Evolutionary conservation across 768 basidiomycete genomes (phyloP).

Genomic region (Boletus coccyginus): DNA sequence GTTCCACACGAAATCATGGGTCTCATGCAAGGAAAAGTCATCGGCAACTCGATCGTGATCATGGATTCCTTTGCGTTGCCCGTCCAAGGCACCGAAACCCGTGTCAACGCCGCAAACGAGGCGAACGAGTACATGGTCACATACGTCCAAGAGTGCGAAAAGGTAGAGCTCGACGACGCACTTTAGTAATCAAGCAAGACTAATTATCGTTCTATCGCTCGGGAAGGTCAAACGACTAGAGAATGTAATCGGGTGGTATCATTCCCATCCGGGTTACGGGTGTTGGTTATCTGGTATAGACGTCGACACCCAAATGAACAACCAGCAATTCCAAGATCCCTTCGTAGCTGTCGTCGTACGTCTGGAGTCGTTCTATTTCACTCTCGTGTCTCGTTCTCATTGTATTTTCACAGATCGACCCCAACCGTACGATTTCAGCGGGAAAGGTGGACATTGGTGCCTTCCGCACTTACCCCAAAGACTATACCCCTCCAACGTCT

Average conservation of each 20-base stretch:
- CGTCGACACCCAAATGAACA: conserved; percentile 87
- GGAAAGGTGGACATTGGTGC: conserved; percentile 99
- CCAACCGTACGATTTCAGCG: conserved; percentile 96
- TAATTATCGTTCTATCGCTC: background rate
- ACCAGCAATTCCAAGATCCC: conserved; percentile 94
- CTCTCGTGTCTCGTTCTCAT: background rate
- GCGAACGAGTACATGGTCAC: conserved; percentile 98
- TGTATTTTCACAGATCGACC: conserved; percentile 69
- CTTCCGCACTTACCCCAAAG: conserved; percentile 96
- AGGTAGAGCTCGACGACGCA: conserved; percentile 44
- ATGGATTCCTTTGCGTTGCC: conserved; percentile 99
- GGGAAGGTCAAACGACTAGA: conserved; percentile 83
- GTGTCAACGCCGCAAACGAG: conserved; percentile 96
- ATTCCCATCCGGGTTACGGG: conserved; percentile 98
- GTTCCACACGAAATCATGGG: conserved; percentile 99
- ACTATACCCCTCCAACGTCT: conserved; percentile 73
- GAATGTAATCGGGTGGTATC: conserved; percentile 95
- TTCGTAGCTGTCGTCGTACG: conserved; percentile 95
- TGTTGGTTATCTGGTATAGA: conserved; percentile 99
- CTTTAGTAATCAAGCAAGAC: background rate
- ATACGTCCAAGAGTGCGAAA: conserved; percentile 78
- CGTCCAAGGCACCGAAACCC: conserved; percentile 96
- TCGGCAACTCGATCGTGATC: conserved; percentile 74
- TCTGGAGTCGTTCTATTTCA: conserved; percentile 7
- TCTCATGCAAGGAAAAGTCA: conserved; percentile 95